phyloP scores from a whole-genome alignment of 495 filamentous ascomycete species.

The Penicillium robsamsonii region DNA sequence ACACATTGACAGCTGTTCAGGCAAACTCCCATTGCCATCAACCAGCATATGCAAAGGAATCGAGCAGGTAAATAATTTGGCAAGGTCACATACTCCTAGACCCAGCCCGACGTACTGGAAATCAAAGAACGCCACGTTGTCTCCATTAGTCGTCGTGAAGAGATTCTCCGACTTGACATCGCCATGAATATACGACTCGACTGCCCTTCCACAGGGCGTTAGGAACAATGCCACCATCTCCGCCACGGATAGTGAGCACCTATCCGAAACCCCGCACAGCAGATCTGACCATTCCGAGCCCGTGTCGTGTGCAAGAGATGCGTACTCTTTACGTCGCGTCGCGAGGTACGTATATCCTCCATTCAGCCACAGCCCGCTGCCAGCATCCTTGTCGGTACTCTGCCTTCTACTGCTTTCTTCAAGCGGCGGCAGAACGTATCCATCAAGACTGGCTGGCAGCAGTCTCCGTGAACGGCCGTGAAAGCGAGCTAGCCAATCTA shows the following conservation, averaged over 20 bases:
- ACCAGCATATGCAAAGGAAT: constrained; percentile 34
- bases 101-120: constrained; percentile 43
- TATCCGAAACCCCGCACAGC: constrained; percentile 19
- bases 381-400: not conserved
- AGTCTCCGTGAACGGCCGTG: constrained; percentile 29
- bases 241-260: constrained; percentile 25
- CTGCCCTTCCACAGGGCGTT: constrained; percentile 26
- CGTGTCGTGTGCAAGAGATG: constrained; percentile 24
- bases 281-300: constrained; percentile 35
- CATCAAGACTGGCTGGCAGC: constrained; percentile 18
- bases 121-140: constrained; percentile 40
- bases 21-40: constrained; percentile 23
- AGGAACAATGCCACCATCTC: constrained; percentile 34
- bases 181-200: constrained; percentile 42
- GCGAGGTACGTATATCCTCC: constrained; percentile 44
- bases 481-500: constrained; percentile 37
- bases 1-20: constrained; percentile 29
- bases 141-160: constrained; percentile 32
- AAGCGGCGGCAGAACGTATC: constrained; percentile 32
- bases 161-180: constrained; percentile 46
- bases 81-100: constrained; percentile 40
- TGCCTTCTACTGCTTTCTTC: constrained; percentile 26
- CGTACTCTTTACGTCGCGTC: constrained; percentile 36
- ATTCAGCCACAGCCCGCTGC: constrained; percentile 34
- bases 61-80: constrained; percentile 44